A percentile compares a stretch with the other conserved stretches of the same genome.
Evolutionary conservation across 441 rosid genomes (phyloP).

Genomic region (Euphorbia neoarborescens): DNA sequence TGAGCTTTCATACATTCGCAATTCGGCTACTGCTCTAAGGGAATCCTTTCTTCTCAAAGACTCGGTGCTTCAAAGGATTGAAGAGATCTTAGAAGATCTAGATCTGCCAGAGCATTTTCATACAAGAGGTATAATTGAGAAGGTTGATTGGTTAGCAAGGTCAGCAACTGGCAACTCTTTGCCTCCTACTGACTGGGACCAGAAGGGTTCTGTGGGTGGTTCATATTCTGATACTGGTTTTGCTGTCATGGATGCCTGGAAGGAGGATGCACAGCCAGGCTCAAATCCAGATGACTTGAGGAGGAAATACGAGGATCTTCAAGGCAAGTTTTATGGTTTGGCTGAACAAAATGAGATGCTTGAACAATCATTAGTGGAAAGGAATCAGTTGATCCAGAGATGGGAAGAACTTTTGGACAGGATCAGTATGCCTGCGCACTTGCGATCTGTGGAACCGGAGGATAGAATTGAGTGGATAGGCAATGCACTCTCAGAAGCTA

Average conservation of each 20-base stretch:
- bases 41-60: slow-evolving; percentile 98
- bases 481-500: slow-evolving; percentile 62
- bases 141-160: slow-evolving; percentile 95
- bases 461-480: slow-evolving; percentile 87
- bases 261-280: slow-evolving; percentile 62
- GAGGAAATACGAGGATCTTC: slow-evolving; percentile 88
- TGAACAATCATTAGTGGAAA: slow-evolving; percentile 92
- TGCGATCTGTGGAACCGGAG: slow-evolving; percentile 72
- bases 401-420: slow-evolving; percentile 84
- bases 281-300: slow-evolving; percentile 64
- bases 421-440: slow-evolving; percentile 64
- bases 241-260: slow-evolving; percentile 68
- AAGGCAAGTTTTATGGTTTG: slow-evolving; percentile 83
- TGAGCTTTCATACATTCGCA: slow-evolving; percentile 97
- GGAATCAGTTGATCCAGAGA: slow-evolving; percentile 80
- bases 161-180: slow-evolving; percentile 55
- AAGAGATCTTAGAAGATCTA: slow-evolving; percentile 91
- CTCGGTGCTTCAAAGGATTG: slow-evolving; percentile 91
- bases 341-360: slow-evolving; percentile 99
- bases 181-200: slow-evolving; percentile 70
- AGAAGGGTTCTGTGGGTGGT: slow-evolving; percentile 68
- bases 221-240: slow-evolving; percentile 60
- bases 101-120: slow-evolving; percentile 94
- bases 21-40: slow-evolving; percentile 92
- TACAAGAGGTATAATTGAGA: slow-evolving; percentile 78